Evolutionary conservation across 345 rosid species (phyloP).

Genomic region (Odontarrhena argentea): DNA sequence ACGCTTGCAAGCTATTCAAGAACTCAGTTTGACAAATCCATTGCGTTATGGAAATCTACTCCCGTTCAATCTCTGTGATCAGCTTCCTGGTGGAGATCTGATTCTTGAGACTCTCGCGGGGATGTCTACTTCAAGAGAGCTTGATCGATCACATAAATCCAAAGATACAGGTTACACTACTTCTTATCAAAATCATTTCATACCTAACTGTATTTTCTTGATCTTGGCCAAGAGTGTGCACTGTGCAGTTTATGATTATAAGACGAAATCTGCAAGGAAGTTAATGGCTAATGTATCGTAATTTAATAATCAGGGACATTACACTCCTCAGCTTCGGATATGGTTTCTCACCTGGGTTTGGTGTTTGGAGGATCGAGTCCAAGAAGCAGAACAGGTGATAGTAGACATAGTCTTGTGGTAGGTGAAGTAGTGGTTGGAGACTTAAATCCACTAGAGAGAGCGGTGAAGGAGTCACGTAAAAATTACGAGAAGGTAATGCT

Average conservation of each 20-base stretch:
- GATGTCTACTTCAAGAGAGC: slow-evolving; percentile 59
- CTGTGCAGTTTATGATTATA: neutral
- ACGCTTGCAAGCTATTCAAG: slow-evolving; percentile 82
- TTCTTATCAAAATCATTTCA: neutral
- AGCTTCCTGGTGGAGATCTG: slow-evolving; percentile 95
- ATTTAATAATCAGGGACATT: slow-evolving; percentile 38
- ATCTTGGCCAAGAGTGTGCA: slow-evolving; percentile 20
- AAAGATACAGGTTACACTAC: slow-evolving; percentile 47
- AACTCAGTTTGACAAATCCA: slow-evolving; percentile 49
- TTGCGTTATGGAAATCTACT: slow-evolving; percentile 60
- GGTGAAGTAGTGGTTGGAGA: slow-evolving; percentile 94
- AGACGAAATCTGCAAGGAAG: neutral
- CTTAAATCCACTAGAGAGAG: slow-evolving; percentile 75
- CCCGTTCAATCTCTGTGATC: slow-evolving; percentile 88
- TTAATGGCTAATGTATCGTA: slow-evolving; percentile 1
- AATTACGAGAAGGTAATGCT: slow-evolving; percentile 72
- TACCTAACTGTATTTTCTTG: neutral
- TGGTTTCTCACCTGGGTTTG: slow-evolving; percentile 81
- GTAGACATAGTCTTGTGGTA: slow-evolving; percentile 48
- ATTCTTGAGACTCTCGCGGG: slow-evolving; percentile 86
- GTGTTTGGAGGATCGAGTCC: slow-evolving; percentile 70
- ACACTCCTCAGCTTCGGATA: slow-evolving; percentile 74
- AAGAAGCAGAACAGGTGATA: slow-evolving; percentile 42
- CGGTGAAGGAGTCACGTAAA: slow-evolving; percentile 73
- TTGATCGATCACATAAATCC: slow-evolving; percentile 47